Evolutionary conservation across 2,329 filamentous ascomycete genomes (phyloP).

Genomic region (Parastagonospora avenae): DNA sequence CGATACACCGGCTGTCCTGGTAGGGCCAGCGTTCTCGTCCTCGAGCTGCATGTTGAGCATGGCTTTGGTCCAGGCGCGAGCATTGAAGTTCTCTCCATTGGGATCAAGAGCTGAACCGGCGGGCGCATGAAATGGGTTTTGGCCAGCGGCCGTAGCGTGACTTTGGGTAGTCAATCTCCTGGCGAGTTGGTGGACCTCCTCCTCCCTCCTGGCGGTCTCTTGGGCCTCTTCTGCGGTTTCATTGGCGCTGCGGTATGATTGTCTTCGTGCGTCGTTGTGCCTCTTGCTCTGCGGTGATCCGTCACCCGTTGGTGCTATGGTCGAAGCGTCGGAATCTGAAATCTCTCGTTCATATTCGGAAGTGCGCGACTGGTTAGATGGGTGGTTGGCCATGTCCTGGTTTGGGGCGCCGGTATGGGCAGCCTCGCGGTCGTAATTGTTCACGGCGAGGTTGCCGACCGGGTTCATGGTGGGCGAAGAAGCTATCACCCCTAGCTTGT

Average conservation of each 20-base stretch:
- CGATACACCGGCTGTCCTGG: constrained; percentile 53
- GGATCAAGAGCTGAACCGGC: constrained; percentile 54
- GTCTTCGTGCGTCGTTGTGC: constrained; percentile 22
- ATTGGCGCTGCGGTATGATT: constrained; percentile 24
- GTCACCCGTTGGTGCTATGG: constrained; percentile 35
- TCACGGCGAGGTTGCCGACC: constrained; percentile 48
- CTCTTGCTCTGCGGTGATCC: constrained; percentile 28
- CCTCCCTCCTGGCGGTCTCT: constrained; percentile 36
- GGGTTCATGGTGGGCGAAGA: constrained; percentile 47
- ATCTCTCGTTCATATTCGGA: constrained; percentile 14
- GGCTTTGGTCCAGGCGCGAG: constrained; percentile 56
- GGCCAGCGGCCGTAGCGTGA: constrained; percentile 44
- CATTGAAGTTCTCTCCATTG: constrained; percentile 53
- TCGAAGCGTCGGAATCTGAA: constrained; percentile 40
- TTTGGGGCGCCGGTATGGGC: constrained; percentile 43
- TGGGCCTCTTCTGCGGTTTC: constrained; percentile 22
- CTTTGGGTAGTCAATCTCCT: constrained; percentile 49
- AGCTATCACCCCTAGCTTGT: constrained; percentile 11
- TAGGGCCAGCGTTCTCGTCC: constrained; percentile 49
- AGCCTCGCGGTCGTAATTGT: constrained; percentile 50
- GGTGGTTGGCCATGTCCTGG: constrained; percentile 33
- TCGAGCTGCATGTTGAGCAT: constrained; percentile 54
- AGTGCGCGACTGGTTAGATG: constrained; percentile 17
- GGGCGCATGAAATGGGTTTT: constrained; percentile 47
- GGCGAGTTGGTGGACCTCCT: constrained; percentile 49